These are phyloP conservation scores for Samsoniella hepiali DNA, from an alignment of 2,329 filamentous ascomycete genomes.

Conservation along the genomic window DNA sequence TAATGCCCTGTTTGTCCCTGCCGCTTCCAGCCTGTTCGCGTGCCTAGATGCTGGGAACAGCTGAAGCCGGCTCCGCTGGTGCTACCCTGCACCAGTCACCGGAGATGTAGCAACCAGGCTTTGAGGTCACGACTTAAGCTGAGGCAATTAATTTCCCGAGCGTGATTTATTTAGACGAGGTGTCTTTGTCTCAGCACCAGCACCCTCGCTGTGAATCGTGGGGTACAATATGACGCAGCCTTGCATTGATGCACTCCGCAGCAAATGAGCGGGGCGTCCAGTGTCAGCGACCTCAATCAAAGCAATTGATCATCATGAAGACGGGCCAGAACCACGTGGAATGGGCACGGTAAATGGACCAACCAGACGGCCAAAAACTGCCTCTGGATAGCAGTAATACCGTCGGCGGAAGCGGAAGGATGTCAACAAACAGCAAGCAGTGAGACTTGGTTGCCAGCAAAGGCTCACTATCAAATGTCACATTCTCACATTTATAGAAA, in stretches of 20 bases:
- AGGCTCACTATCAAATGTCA: too few species aligned
- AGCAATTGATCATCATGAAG: background rate
- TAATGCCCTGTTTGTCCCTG: background rate
- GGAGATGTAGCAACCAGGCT: background rate
- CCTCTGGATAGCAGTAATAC: too few species aligned
- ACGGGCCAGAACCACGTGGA: background rate
- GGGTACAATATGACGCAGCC: constrained; percentile 11
- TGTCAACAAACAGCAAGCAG: too few species aligned
- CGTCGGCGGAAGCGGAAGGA: too few species aligned
- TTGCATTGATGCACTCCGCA: background rate
- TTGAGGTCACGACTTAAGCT: background rate
- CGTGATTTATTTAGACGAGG: background rate
- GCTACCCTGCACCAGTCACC: constrained; percentile 1
- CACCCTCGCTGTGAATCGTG: background rate
- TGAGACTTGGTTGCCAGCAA: too few species aligned
- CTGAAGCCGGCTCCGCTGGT: background rate
- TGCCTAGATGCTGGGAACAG: background rate
- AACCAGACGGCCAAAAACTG: too few species aligned
- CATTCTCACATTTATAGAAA: too few species aligned
- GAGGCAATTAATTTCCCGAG: constrained; percentile 4
- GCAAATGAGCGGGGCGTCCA: background rate
- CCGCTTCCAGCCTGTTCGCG: background rate
- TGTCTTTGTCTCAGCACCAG: background rate
- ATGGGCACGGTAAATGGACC: background rate
- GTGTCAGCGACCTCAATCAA: too few species aligned